Conservation (phyloP, 163 green algal genomes). For the Scenedesmus sp. region DNA sequence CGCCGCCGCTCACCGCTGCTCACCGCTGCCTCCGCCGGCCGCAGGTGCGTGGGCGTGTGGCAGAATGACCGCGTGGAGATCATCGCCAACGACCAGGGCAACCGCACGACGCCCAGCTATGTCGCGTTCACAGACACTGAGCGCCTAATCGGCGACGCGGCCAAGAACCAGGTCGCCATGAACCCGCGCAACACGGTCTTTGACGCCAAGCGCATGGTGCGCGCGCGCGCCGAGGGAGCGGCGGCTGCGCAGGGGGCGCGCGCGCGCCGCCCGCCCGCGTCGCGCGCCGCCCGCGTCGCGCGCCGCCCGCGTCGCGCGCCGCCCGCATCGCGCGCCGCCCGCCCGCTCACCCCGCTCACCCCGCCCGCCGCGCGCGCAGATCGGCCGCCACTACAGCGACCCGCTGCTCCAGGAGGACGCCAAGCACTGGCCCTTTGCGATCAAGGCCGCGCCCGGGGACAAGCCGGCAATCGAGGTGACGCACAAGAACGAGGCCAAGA, state of each 20-base stretch:
- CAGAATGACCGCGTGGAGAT: conserved; percentile 95
- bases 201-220: conserved; percentile 98
- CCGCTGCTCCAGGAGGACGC: conserved; percentile 78
- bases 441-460: conserved; percentile 72
- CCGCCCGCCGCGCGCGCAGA: too few relatives aligned
- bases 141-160: conserved; percentile 97
- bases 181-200: conserved; percentile 88
- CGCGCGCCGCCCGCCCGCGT: conserved; percentile 78
- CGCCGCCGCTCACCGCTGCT: neutral
- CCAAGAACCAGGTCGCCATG: conserved; percentile 95
- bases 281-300: too few relatives aligned
- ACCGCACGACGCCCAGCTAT: conserved; percentile 96
- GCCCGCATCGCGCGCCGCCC: too few relatives aligned
- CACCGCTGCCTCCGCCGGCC: neutral
- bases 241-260: too few relatives aligned
- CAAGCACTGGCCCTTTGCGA: conserved; percentile 86
- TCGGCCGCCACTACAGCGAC: conserved; percentile 86
- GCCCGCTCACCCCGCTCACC: too few relatives aligned
- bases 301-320: too few relatives aligned
- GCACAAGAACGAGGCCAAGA: conserved; percentile 87
- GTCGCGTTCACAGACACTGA: conserved; percentile 89
- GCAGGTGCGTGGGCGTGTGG: conserved; percentile 87
- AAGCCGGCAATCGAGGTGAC: conserved; percentile 83
- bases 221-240: too few relatives aligned
- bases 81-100: conserved; percentile 94